phyloP scores from a whole-genome alignment of 805 yeast species.

The Candida dajiaensis region DNA sequence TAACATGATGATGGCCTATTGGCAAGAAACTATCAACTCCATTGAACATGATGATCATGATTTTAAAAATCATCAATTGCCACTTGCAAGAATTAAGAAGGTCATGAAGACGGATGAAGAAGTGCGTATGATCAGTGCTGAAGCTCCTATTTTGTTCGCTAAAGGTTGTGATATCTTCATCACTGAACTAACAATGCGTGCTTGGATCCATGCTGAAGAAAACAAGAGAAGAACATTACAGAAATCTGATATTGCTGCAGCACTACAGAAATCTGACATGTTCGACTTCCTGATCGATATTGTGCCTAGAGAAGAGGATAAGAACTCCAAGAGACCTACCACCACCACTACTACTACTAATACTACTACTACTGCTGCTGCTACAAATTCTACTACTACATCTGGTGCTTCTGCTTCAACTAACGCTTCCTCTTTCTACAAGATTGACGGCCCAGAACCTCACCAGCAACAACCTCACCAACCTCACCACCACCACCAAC shows the following conservation, averaged over 20 bases:
- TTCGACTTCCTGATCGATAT: conserved; percentile 95
- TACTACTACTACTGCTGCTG: neutral
- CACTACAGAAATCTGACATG: conserved; percentile 91
- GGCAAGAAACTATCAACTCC: conserved; percentile 93
- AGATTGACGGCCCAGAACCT: neutral
- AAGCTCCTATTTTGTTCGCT: conserved; percentile 95
- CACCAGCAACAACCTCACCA: conserved; percentile 1
- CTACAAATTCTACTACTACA: too few relatives aligned
- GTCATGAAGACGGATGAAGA: conserved; percentile 98
- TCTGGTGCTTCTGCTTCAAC: neutral
- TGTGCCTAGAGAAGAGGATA: conserved; percentile 79
- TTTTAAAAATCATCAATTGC: conserved; percentile 90
- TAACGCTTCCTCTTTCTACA: neutral
- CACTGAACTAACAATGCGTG: conserved; percentile 95
- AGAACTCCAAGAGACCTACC: conserved; percentile 14
- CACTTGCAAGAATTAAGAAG: conserved; percentile 92
- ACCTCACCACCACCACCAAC: conserved; percentile 1
- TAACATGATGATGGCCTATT: conserved; percentile 88
- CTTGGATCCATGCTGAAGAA: conserved; percentile 98
- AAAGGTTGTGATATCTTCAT: conserved; percentile 97
- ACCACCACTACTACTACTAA: neutral
- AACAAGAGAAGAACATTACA: conserved; percentile 92
- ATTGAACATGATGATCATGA: conserved; percentile 85
- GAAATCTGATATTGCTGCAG: conserved; percentile 91
- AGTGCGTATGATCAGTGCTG: conserved; percentile 96